phyloP scores from a whole-genome alignment of 371 early-diverging fungal species.

The Basidiobolus meristosporus region DNA sequence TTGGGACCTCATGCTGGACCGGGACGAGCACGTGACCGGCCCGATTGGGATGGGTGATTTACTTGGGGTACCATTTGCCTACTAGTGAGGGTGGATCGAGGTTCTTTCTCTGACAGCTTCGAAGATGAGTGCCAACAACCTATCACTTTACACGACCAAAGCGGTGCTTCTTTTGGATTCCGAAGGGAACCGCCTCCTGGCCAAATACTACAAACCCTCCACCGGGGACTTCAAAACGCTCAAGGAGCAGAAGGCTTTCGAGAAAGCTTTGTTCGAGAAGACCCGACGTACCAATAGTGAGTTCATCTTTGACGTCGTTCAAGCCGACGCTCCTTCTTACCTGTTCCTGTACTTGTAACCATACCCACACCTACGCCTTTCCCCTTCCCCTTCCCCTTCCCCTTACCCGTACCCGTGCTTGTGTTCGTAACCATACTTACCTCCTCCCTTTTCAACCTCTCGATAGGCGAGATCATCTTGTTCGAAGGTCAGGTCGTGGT shows the following conservation, averaged over 20 bases:
- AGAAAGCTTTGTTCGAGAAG: constrained; percentile 80
- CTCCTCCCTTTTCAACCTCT: neutral
- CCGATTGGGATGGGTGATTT: too few relatives aligned
- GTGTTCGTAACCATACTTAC: neutral
- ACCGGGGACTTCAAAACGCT: constrained; percentile 22
- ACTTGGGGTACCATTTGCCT: too few relatives aligned
- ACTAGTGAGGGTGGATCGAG: too few relatives aligned
- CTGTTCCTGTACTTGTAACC: too few relatives aligned
- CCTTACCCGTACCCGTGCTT: too few relatives aligned
- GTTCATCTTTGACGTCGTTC: neutral
- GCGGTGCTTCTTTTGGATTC: constrained; percentile 81
- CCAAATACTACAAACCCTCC: constrained; percentile 67
- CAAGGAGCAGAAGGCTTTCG: constrained; percentile 84
- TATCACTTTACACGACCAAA: constrained; percentile 64
- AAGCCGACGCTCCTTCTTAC: neutral
- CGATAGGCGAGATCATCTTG: constrained; percentile 64
- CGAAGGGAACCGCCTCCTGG: constrained; percentile 79
- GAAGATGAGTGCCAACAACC: constrained; percentile 14
- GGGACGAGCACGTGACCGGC: too few relatives aligned
- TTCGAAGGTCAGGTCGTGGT: constrained; percentile 79
- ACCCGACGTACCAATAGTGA: constrained; percentile 48
- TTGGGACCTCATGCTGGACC: too few relatives aligned
- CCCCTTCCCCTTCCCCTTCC: too few relatives aligned
- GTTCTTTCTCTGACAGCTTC: too few relatives aligned
- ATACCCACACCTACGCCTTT: too few relatives aligned